A percentile compares a stretch with the other conserved stretches of the same genome.
Conservation (phyloP, 495 filamentous ascomycete species). For the Lepraria neglecta region DNA sequence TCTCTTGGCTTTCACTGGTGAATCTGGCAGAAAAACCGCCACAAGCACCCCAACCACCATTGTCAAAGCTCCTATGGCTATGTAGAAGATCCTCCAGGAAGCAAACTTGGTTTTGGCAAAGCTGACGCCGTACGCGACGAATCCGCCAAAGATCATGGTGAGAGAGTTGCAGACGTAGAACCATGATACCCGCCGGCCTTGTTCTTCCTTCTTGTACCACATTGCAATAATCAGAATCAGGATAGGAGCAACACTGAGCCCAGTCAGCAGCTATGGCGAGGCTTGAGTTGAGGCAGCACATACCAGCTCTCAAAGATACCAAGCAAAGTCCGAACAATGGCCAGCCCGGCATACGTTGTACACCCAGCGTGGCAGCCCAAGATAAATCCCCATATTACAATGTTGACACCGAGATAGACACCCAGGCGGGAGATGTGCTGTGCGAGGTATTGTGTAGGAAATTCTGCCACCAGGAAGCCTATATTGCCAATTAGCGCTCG, state of each 20-base stretch:
- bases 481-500: not conserved
- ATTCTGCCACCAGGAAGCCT: conserved; percentile 29
- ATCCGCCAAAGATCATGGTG: conserved; percentile 46
- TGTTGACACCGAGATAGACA: conserved; percentile 52
- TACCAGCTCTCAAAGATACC: conserved; percentile 60
- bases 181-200: conserved; percentile 57
- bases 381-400: conserved; percentile 52
- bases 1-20: conserved; percentile 45
- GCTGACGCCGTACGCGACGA: conserved; percentile 54
- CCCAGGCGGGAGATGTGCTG: conserved; percentile 23
- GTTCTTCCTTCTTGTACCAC: conserved; percentile 67
- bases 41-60: conserved; percentile 47
- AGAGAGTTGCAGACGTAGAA: conserved; percentile 42
- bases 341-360: conserved; percentile 50
- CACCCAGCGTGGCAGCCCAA: conserved; percentile 55
- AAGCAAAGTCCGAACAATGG: conserved; percentile 53
- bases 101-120: conserved; percentile 38
- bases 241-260: conserved; percentile 25
- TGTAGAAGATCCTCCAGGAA: conserved; percentile 55
- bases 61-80: conserved; percentile 50
- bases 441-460: conserved; percentile 28
- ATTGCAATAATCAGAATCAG: conserved; percentile 59
- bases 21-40: conserved; percentile 44
- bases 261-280: not conserved
- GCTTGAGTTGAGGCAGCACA: conserved; percentile 32